phyloP scores from a whole-genome alignment of 176 grass and related monocot genomes.

The Typha latifolia region DNA sequence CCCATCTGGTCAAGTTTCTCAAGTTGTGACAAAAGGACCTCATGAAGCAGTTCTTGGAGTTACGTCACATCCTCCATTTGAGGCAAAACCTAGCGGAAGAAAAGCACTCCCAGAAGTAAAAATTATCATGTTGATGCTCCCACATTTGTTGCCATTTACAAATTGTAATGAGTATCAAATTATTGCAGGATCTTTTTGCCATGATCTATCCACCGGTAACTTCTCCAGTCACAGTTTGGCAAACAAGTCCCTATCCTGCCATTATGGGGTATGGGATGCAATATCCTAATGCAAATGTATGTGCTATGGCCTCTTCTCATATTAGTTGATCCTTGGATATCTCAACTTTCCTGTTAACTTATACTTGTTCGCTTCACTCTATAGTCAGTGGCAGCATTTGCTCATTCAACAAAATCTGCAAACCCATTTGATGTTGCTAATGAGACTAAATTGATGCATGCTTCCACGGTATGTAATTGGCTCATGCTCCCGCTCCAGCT shows the following conservation, averaged over 20 bases:
- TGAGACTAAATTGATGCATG: conserved; percentile 25
- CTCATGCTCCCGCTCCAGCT: too few species aligned
- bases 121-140: conserved; percentile 3
- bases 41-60: conserved; percentile 5
- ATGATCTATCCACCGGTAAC: conserved; percentile 23
- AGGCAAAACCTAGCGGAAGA: conserved; percentile 20
- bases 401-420: conserved; percentile 10
- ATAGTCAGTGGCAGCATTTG: conserved; percentile 16
- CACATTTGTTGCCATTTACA: conserved; percentile 8
- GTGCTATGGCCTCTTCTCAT: conserved; percentile 14
- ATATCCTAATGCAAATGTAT: conserved; percentile 27
- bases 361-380: conserved; percentile 1
- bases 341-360: not conserved
- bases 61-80: conserved; percentile 15
- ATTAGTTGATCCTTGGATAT: not conserved
- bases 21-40: conserved; percentile 16
- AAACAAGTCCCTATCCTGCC: conserved; percentile 14
- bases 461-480: conserved; percentile 29
- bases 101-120: conserved; percentile 47
- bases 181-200: conserved; percentile 40
- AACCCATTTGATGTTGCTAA: conserved; percentile 34
- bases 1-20: conserved; percentile 20
- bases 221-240: conserved; percentile 31
- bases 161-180: conserved; percentile 1
- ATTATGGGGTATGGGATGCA: conserved; percentile 28